These are phyloP conservation scores for Spathaspora sp. DNA, from an alignment of 805 yeast genomes.

Conservation along the genomic window DNA sequence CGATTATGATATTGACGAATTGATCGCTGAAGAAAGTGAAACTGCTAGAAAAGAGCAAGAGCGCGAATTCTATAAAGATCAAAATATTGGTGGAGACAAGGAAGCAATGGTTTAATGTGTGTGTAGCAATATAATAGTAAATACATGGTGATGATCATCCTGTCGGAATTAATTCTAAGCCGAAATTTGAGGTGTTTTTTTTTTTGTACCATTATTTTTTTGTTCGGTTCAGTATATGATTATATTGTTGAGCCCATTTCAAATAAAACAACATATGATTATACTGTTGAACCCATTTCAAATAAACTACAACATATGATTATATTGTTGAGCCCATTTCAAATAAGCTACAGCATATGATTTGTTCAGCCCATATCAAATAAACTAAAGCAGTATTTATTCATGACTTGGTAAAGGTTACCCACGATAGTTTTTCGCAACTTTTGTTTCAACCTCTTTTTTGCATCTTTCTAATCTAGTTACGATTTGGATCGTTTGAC, in stretches of 20 bases:
- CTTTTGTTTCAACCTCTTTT: neutral
- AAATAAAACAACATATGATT: too few species aligned
- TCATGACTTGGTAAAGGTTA: too few species aligned
- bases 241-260: too few species aligned
- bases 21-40: slow-evolving; percentile 33
- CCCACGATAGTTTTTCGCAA: neutral
- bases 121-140: neutral
- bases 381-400: too few species aligned
- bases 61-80: slow-evolving; percentile 16
- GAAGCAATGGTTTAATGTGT: slow-evolving; percentile 23
- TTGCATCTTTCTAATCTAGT: neutral
- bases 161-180: neutral
- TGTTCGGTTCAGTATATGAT: neutral
- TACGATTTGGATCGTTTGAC: neutral
- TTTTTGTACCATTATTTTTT: neutral
- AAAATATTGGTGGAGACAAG: slow-evolving; percentile 17
- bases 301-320: too few species aligned
- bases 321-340: too few species aligned
- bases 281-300: too few species aligned
- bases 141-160: neutral
- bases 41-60: slow-evolving; percentile 16
- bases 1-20: slow-evolving; percentile 43
- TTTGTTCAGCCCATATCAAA: too few species aligned
- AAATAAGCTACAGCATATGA: too few species aligned
- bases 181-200: neutral